Percentiles rank a stretch among this genome's conserved stretches.
Conservation (phyloP, 768 basidiomycete genomes). For the Tylopilus balloui region DNA sequence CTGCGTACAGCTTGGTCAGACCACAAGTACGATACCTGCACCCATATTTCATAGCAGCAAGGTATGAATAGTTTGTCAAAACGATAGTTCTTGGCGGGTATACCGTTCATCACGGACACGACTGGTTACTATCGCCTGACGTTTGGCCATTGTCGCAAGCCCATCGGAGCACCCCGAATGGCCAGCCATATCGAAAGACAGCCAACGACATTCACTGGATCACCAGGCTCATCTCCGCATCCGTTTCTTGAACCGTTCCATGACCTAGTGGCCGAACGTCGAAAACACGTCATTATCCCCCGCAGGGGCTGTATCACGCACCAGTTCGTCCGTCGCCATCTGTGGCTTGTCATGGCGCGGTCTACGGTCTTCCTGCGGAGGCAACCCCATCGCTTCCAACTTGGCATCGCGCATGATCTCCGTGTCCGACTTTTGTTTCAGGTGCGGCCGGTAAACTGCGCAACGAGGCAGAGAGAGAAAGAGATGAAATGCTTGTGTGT, state of each 20-base stretch:
- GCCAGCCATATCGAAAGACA: slow-evolving; percentile 2
- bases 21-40: no score
- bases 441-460: slow-evolving; percentile 79
- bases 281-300: background rate
- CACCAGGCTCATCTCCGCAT: slow-evolving; percentile 63
- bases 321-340: slow-evolving; percentile 89
- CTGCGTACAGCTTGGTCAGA: no score
- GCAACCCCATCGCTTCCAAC: slow-evolving; percentile 78
- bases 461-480: background rate
- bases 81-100: no score
- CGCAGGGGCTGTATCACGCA: slow-evolving; percentile 32
- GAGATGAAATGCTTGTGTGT: background rate
- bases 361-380: slow-evolving; percentile 38
- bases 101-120: no score
- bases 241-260: slow-evolving; percentile 97
- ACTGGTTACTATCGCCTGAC: background rate
- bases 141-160: background rate
- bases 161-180: background rate
- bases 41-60: no score
- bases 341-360: slow-evolving; percentile 56
- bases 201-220: slow-evolving; percentile 20
- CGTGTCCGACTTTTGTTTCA: slow-evolving; percentile 80
- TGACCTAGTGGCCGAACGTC: slow-evolving; percentile 53
- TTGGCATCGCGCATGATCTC: slow-evolving; percentile 87
- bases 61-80: background rate